Evolutionary conservation across 148 eudicot genomes (phyloP), one percentile per base, ranked within the genome.

Genomic region (Agrostemma githago): DNA sequence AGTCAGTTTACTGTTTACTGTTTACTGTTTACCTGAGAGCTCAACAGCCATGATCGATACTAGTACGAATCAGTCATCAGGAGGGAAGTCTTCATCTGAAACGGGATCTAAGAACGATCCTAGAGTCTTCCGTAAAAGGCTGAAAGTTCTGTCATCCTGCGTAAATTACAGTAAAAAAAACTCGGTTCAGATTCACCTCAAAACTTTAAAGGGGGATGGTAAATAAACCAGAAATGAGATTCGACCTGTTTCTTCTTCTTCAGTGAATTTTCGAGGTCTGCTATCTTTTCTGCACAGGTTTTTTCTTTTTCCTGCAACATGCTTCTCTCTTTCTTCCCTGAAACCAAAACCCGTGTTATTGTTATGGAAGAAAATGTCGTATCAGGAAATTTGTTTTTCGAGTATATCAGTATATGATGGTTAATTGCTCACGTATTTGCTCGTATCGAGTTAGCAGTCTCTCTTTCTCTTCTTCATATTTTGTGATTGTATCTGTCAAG

Each of bases 391-490:
- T 67, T 38, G 9, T 11, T 2, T n/a, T 63, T 26, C 53, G 77
- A 77, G 63, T 3, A 76, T 58, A 53, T 75, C 34, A 26, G 34
- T 26, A 26, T 26, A 26, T 26, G 34, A 26, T 26, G 34, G 34
- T 34, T 34, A 1, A 21, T 72, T 74, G 72, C 90, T 88, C 77
- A 94, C 98, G 85, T 72, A 83, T 87, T 84, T 94, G 97, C 79
- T 94, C 89, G 74, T 94, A 89, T 81, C 91, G 84, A 16, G 51
- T 71, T 77, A 85, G 78, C 40, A 94, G 84, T 79, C 80, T 89
- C 66, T 88, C 96, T 83, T 94, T 94, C 80, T 91, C 98, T 76
- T 89, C 98, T 84, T 94, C 97, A 59, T 84, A 83, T 56, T 91
- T 91, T 78, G 93, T 74, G 74, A 91, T 84, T 16, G 86, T 79